Evolutionary conservation across 2,329 filamentous ascomycete genomes (phyloP), one percentile per base, ranked within the genome.

Genomic region (Xylariomycetidae sp.): DNA sequence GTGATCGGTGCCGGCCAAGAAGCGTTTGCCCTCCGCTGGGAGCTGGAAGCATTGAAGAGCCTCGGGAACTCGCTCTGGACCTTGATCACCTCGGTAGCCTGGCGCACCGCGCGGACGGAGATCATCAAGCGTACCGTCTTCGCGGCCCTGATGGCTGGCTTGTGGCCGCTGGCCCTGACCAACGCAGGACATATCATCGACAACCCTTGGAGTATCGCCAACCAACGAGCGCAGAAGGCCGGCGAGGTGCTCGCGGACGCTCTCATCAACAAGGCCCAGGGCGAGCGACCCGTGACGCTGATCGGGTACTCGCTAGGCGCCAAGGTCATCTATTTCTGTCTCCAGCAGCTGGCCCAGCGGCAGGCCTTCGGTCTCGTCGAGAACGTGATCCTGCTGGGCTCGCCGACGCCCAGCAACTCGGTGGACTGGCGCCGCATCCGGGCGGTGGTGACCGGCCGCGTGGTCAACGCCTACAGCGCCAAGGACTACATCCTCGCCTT

Each of bases 401-500:
- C 85, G 0, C 88, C 90, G 0, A 79, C 82, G 1, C 86, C 89
- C 0, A 80, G 84, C 2, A 74, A 81, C 13, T 74, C 71, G 2
- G 66, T 72, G 4, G 79, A 87, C 33, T 96, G 90, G 90, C 72
- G 85, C 15, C 72, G 77, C 4, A 72, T 95, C 48, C 80, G 88
- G 39, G 80, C 78, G 33, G 86, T 90, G 1, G 88, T 94, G 2
- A 75, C 80, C 19, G 88, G 89, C 0, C 77, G 88, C 14, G 70
- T 96, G 7, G 74, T 96, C 49, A 97, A 96, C 48, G 87, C 90
- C 3, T 96, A 83, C 56, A 92, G 85, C 3, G 78, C 83, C 26
- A 85, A 87, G 27, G 90, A 97, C 57, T 89, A 88, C 46, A 80
- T 96, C 16, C 80, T 96, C 3, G 88, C 79, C 1, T 94, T 95